Conservation (phyloP, 805 yeast species). For the Hanseniaspora nectarophila region DNA sequence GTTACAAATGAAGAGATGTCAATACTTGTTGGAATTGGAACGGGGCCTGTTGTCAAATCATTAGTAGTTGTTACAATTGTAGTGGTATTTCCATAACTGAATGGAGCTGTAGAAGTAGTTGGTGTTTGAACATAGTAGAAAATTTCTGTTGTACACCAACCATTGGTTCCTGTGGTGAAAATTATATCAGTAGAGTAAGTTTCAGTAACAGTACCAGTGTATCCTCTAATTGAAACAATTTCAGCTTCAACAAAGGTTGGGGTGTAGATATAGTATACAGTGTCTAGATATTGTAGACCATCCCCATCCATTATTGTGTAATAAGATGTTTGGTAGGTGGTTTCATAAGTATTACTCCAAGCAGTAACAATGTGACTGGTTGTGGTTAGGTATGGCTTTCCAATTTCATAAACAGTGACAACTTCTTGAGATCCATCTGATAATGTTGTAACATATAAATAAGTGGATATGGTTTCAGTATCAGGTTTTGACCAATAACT, state of each 20-base stretch:
- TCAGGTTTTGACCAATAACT: neutral
- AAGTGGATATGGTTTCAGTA: conserved; percentile 7
- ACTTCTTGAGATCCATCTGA: conserved; percentile 10
- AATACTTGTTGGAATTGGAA: neutral
- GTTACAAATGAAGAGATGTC: neutral
- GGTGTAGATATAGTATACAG: conserved; percentile 15
- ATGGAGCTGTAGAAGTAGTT: neutral
- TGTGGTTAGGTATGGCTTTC: neutral
- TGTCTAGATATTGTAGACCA: conserved; percentile 13
- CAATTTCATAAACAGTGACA: conserved; percentile 7
- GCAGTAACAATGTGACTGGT: neutral
- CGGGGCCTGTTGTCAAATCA: neutral
- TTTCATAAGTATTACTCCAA: conserved; percentile 3
- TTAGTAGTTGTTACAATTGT: neutral
- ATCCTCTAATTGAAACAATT: conserved; percentile 8
- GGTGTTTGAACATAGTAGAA: conserved; percentile 19
- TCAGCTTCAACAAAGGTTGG: conserved; percentile 14
- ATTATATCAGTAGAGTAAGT: conserved; percentile 15
- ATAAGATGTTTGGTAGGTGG: conserved; percentile 15
- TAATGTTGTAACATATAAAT: conserved; percentile 4
- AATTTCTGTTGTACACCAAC: conserved; percentile 15
- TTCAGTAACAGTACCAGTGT: conserved; percentile 12
- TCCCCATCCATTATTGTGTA: conserved; percentile 16
- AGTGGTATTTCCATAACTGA: neutral
- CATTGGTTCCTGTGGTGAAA: conserved; percentile 16